Conservation (phyloP, 2,329 filamentous ascomycete species). For the Verruconis gallopava region DNA sequence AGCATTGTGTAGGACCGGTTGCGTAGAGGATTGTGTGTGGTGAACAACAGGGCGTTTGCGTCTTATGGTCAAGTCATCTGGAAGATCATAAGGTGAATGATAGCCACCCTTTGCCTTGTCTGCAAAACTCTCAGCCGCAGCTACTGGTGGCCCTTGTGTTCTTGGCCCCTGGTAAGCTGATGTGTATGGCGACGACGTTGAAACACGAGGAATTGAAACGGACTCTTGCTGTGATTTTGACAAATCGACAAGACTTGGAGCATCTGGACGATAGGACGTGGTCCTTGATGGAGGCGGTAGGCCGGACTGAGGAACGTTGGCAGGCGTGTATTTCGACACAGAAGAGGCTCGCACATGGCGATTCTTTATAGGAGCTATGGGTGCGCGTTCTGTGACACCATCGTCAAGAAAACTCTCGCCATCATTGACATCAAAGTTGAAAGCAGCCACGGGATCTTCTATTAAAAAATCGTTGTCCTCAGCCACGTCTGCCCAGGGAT, state of each 20-base stretch:
- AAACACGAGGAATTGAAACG: not conserved
- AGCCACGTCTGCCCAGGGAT: slow-evolving; percentile 74
- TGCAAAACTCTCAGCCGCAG: slow-evolving; percentile 60
- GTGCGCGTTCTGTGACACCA: slow-evolving; percentile 13
- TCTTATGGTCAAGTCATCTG: slow-evolving; percentile 69
- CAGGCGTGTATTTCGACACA: slow-evolving; percentile 25
- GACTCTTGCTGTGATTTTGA: slow-evolving; percentile 17
- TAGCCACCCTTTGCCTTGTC: slow-evolving; percentile 88
- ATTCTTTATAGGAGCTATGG: slow-evolving; percentile 11
- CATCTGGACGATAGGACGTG: slow-evolving; percentile 35
- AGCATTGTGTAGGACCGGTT: slow-evolving; percentile 26
- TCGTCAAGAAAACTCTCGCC: slow-evolving; percentile 78
- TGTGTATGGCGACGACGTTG: slow-evolving; percentile 8
- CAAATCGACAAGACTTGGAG: slow-evolving; percentile 36
- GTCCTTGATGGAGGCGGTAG: slow-evolving; percentile 14
- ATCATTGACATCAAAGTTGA: slow-evolving; percentile 62
- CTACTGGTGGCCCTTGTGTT: slow-evolving; percentile 9
- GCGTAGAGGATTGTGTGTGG: slow-evolving; percentile 31
- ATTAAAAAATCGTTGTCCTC: slow-evolving; percentile 58
- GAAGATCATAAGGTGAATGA: slow-evolving; percentile 86
- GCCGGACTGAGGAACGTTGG: slow-evolving; percentile 17
- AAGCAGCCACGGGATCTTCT: slow-evolving; percentile 33
- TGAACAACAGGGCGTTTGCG: slow-evolving; percentile 40
- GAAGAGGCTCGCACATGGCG: slow-evolving; percentile 11
- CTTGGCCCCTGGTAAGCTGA: slow-evolving; percentile 6